Percentiles rank a stretch among this genome's conserved stretches.
These are phyloP conservation scores for Chenopodium suecicum DNA, from an alignment of 148 eudicot species.

Conservation along the genomic window DNA sequence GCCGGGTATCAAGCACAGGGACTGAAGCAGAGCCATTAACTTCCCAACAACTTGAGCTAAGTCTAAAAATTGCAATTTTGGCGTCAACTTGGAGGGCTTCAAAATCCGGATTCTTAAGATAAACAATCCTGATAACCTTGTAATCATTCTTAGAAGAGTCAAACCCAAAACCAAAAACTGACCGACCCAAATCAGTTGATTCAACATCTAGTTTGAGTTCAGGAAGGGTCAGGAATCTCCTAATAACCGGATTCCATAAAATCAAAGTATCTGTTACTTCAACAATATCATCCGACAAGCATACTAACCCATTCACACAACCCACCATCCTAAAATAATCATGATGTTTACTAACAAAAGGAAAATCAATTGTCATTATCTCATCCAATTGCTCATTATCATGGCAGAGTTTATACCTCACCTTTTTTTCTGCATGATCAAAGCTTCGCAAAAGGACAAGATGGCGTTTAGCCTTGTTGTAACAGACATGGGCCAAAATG, in stretches of 20 bases:
- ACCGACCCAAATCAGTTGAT: neutral
- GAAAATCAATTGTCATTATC: slow-evolving; percentile 20
- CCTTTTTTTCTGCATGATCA: neutral
- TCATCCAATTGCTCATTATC: slow-evolving; percentile 25
- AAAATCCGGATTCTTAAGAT: slow-evolving; percentile 10
- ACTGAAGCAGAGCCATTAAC: neutral
- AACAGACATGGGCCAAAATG: slow-evolving; percentile 27
- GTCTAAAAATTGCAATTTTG: slow-evolving; percentile 27
- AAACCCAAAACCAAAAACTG: slow-evolving; percentile 35
- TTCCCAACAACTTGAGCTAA: slow-evolving; percentile 21
- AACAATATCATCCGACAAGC: slow-evolving; percentile 28
- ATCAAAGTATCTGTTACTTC: slow-evolving; percentile 15
- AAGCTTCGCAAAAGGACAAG: slow-evolving; percentile 20
- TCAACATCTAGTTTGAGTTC: neutral
- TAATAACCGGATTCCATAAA: slow-evolving; percentile 39
- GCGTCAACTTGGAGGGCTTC: slow-evolving; percentile 18
- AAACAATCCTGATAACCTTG: slow-evolving; percentile 32
- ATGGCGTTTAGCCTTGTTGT: neutral
- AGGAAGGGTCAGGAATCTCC: slow-evolving; percentile 25
- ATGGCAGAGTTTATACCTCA: slow-evolving; percentile 22
- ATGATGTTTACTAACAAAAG: slow-evolving; percentile 14
- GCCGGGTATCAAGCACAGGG: slow-evolving; percentile 25
- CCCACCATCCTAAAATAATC: slow-evolving; percentile 30
- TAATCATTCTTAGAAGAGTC: slow-evolving; percentile 30
- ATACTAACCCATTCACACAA: slow-evolving; percentile 35